Conservation (phyloP, 441 rosid species). For the Dalechampia spathulata region DNA sequence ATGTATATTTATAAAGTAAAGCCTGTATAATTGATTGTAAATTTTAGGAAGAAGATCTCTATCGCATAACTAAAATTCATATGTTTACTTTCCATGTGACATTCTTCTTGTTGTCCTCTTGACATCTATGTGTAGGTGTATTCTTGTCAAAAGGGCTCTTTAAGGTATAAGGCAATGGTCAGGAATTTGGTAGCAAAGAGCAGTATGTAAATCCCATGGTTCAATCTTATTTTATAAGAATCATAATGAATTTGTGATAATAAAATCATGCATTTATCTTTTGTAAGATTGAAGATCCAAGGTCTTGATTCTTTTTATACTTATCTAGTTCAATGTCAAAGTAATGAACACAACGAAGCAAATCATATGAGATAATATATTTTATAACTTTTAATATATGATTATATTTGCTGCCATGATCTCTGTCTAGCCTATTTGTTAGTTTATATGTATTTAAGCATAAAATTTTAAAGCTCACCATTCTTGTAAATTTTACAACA, state of each 20-base stretch:
- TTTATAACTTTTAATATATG: neutral
- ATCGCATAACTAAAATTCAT: no score
- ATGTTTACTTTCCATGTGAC: no score
- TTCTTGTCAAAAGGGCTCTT: slow-evolving; percentile 91
- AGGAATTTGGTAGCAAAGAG: slow-evolving; percentile 69
- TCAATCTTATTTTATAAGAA: neutral
- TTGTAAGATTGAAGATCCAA: neutral
- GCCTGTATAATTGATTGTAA: no score
- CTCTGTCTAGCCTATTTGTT: neutral
- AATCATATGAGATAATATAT: no score
- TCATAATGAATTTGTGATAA: neutral
- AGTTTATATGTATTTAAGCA: neutral
- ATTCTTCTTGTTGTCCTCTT: slow-evolving; percentile 12
- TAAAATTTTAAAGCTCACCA: neutral
- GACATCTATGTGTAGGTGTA: slow-evolving; percentile 42
- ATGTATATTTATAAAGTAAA: no score
- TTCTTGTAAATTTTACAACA: neutral
- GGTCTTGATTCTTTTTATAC: neutral
- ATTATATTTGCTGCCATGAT: neutral
- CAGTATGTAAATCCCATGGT: slow-evolving; percentile 33
- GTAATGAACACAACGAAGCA: no score
- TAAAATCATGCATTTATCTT: neutral
- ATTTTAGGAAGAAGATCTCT: no score
- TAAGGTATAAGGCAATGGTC: slow-evolving; percentile 68
- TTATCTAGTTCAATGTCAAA: neutral